Evolutionary conservation across 1,139 yeast genomes (phyloP).

Genomic region (Zygotorulaspora mrakii): DNA sequence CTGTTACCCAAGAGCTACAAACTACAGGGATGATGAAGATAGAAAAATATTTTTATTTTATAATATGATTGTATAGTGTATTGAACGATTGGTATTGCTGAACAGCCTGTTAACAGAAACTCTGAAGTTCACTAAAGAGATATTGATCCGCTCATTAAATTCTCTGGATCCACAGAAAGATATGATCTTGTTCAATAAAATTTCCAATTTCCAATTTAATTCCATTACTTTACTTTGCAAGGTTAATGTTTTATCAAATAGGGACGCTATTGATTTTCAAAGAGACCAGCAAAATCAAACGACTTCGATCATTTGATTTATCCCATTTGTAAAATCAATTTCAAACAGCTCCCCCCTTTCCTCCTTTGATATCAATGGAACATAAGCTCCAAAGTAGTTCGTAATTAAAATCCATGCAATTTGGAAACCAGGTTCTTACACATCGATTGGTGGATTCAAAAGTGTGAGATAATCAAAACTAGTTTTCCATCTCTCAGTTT

Average conservation of each 20-base stretch:
- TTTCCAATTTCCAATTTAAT: constrained; percentile 9
- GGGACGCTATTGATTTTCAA: constrained; percentile 3
- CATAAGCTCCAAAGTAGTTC: constrained; percentile 3
- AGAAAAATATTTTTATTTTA: too few relatives aligned
- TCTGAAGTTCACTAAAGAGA: too few relatives aligned
- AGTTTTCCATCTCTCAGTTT: neutral
- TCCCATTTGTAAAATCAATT: constrained; percentile 8
- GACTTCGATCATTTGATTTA: constrained; percentile 20
- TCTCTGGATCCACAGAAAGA: too few relatives aligned
- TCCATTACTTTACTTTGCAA: constrained; percentile 5
- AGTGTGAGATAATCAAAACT: neutral
- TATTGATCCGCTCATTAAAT: too few relatives aligned
- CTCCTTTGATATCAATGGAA: constrained; percentile 3
- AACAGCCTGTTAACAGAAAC: too few relatives aligned
- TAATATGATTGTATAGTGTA: too few relatives aligned
- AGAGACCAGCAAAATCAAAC: constrained; percentile 15
- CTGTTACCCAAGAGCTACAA: too few relatives aligned
- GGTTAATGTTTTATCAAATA: constrained; percentile 2
- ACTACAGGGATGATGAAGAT: too few relatives aligned
- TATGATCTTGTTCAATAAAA: constrained; percentile 1
- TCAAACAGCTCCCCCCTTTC: constrained; percentile 3
- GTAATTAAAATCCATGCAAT: constrained; percentile 16
- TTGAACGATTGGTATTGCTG: too few relatives aligned
- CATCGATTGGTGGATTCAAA: neutral
- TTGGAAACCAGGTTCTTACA: constrained; percentile 4